phyloP scores from a whole-genome alignment of 108 stramenopile species.

The Fragilaria radians region DNA sequence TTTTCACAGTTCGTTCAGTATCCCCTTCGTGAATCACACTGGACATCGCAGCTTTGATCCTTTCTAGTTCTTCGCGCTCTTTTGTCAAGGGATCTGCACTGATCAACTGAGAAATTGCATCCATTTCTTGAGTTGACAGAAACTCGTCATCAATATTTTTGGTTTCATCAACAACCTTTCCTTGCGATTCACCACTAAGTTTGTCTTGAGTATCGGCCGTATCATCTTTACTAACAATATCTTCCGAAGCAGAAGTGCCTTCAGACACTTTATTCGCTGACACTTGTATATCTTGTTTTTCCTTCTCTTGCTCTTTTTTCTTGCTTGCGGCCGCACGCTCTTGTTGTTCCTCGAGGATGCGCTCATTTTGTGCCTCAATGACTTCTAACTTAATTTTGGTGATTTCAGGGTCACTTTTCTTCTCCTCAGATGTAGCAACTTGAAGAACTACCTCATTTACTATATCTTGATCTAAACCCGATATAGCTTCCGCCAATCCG shows the following conservation, averaged over 20 bases:
- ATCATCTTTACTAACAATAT: constrained; percentile 8
- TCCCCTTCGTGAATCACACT: constrained; percentile 22
- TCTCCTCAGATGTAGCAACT: constrained; percentile 84
- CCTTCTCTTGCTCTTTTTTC: constrained; percentile 42
- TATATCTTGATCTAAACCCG: constrained; percentile 90
- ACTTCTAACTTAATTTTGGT: constrained; percentile 80
- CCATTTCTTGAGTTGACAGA: constrained; percentile 71
- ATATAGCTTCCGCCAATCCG: constrained; percentile 88
- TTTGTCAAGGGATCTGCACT: constrained; percentile 73
- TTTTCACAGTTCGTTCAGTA: constrained; percentile 11
- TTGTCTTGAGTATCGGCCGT: constrained; percentile 29
- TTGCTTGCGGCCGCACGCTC: constrained; percentile 46
- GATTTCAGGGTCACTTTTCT: constrained; percentile 52
- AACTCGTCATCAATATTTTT: constrained; percentile 19
- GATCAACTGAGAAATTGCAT: constrained; percentile 70
- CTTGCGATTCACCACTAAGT: constrained; percentile 17
- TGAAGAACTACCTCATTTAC: constrained; percentile 94
- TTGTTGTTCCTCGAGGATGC: constrained; percentile 66
- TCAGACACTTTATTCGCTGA: constrained; percentile 7
- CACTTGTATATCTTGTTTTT: constrained; percentile 20
- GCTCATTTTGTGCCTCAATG: constrained; percentile 69
- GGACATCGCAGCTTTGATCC: constrained; percentile 61
- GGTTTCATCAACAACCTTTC: constrained; percentile 15
- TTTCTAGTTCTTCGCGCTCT: constrained; percentile 62
- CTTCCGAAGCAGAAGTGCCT: constrained; percentile 1